Base-by-base conservation (phyloP, 192 early-diverging fungal species). In the Coemansia sp. region DNA sequence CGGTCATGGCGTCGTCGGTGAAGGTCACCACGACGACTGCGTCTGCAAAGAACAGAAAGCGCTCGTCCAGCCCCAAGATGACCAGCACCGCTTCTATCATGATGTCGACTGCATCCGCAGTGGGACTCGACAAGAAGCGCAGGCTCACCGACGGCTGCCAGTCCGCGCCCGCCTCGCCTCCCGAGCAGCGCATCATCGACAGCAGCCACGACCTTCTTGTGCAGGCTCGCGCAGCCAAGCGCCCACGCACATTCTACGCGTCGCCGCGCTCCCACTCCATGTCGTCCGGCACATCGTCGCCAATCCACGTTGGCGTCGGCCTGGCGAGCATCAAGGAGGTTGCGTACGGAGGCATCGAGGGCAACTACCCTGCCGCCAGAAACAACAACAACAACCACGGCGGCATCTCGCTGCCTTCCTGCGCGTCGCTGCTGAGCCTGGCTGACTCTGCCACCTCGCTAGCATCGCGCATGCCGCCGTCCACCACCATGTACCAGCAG, bases 341-440 rank as follows among this genome's bases (percentile, higher is more conserved):
- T 36, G n/a, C 33, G 15, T 35, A 20, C 15, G 33, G 22, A 25
- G 34, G 33, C 55, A 57, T 36, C 13, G 17, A 25, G 8, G n/a
- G 17, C 55, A 57, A 19, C 9, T 19, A 7, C 4, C 40, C 64
- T 32, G 48, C 52, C 4, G 54, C 32, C 15, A 33, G 33, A 8
- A 57, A 9, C 55, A 34, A 36, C n/a, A 25, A 13, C 34, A 57
- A n/a, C 34, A 36, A 15, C n/a, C 11, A 11, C 33, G 15, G 33
- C 23, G 8, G 33, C 13, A 71, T 80, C 53, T 80, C 78, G 57
- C 69, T 80, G 69, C 78, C 78, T 0, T 80, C 78, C 38, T 80
- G 78, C 43, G 78, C 78, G 15, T 74, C 72, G 66, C 78, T 80
- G 62, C 66, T 80, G 32, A 80, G 78, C 63, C 61, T 80, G 63